Evolutionary conservation across 805 yeast species (phyloP), one percentile per base, ranked within the genome.

Genomic region (Jamesozyma spencerorum): DNA sequence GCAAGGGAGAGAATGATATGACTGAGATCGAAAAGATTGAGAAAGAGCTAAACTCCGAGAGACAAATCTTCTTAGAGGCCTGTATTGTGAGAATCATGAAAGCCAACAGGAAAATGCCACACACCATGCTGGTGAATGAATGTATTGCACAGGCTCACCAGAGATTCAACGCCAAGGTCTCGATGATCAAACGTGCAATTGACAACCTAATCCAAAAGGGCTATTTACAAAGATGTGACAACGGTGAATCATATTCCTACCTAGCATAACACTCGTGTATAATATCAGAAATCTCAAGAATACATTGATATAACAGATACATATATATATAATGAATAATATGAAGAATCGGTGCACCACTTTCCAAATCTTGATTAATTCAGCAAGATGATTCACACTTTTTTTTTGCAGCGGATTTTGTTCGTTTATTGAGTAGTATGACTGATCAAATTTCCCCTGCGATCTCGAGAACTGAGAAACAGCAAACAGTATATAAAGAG

Each of bases 51-150:
- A 86, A 81, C 53, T 92, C 86, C 54, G 87, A 87, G 45, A 75
- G 96, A 57, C 82, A 81, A 63, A 78, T 83, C 56, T 81, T 80
- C 64, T 69, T 92, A 52, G 85, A 86, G 56, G 96, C 97, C 2
- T 85, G 95, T 55, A 86, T 92, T 63, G 97, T 90, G 31, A 75
- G 98, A 54, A 85, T 90, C 56, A 92, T 90, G 97, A 90, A 90
- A 67, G 88, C 96, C 1, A 74, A 96, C 56, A 84, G 87, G 60
- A 71, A 70, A 34, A 68, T 85, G 52, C 76, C 77, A 48, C 97
- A 88, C 58, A 82, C 80, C 37, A 80, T 79, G 41, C 71, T 90
- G 53, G 79, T 87, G 32, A 85, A 82, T 51, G 97, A 90, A 60
- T 90, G 88, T 32, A 79, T 85, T 52, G 82, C 85, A 45, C 95